A percentile compares a stretch with the other conserved stretches of the same genome.
Conservation (phyloP, 2,329 filamentous ascomycete genomes). For the Coleophoma cylindrospora region DNA sequence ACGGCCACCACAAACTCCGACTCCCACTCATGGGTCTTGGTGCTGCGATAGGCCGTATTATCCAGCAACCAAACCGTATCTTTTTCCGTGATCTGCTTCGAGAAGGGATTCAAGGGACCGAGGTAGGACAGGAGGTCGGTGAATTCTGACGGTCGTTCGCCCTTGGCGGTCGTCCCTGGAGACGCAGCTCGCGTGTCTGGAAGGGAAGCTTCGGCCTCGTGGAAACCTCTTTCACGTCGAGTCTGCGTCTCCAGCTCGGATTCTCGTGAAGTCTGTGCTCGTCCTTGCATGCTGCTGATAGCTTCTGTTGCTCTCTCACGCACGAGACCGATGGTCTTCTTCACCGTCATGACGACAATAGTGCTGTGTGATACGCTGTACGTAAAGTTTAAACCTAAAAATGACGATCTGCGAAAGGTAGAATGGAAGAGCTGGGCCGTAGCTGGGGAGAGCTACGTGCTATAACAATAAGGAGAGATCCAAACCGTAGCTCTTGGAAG, state of each 20-base stretch:
- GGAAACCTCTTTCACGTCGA: conserved; percentile 41
- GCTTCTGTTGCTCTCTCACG: no score
- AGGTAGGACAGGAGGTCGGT: conserved; percentile 43
- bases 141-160: conserved; percentile 13
- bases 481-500: no score
- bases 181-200: conserved; percentile 26
- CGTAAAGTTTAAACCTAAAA: no score
- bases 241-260: conserved; percentile 44
- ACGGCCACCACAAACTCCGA: conserved; percentile 80
- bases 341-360: no score
- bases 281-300: neutral
- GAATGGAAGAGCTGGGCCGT: no score
- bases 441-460: no score
- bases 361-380: no score
- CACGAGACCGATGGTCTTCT: no score
- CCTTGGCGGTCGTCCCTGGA: conserved; percentile 13
- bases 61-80: conserved; percentile 87
- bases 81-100: conserved; percentile 47
- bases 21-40: conserved; percentile 55
- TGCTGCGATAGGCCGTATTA: conserved; percentile 71
- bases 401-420: no score
- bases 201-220: conserved; percentile 43
- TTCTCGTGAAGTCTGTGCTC: conserved; percentile 6
- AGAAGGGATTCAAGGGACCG: conserved; percentile 49
- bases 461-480: no score